Evolutionary conservation across 176 grass and related monocot species (phyloP), one percentile per base, ranked within the genome.

Genomic region (Eragrostis curvula): DNA sequence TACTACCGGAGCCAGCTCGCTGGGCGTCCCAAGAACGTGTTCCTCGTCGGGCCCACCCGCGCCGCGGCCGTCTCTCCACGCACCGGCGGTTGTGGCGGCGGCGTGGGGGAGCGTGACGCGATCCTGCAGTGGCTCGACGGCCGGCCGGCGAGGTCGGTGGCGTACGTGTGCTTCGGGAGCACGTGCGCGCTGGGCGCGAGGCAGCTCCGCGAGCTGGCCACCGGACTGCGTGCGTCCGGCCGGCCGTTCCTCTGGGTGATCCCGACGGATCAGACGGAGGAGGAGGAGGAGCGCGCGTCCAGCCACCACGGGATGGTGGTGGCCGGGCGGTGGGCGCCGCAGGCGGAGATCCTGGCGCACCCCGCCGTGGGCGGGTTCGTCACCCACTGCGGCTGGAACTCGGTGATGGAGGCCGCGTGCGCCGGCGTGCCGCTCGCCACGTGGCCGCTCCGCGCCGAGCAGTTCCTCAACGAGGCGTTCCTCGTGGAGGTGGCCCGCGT

Each of bases 91-190:
- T n/a, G n/a, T n/a, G n/a, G 0, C 12, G 3, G 6, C 16, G 45
- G 11, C 13, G 36, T 0, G 12, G 50, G 3, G 15, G 51, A 70
- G 29, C 60, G 84, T 2, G 80, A 85, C 56, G 66, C 81, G 18
- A 85, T 74, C 51, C 57, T 93, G 12, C 44, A 8, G 73, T 93
- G 91, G 91, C 85, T 93, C 5, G 88, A 90, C 18, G 44, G 29
- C 25, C 77, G 61, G 48, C 17, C 16, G 1, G 9, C 32, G 2
- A 43, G 80, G 12, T 75, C 88, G 14, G 85, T 93, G 44, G 71
- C 85, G 77, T 93, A 90, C 81, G 91, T 84, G 16, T 90, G 91
- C 88, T 93, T 93, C 63, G 88, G 91, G 50, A 93, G 81, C 88
- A 78, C 74, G 51, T 82, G 84, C 78, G 43, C 27, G 2, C 49